A percentile compares a stretch with the other conserved stretches of the same genome.
Evolutionary conservation across 2,329 filamentous ascomycete genomes (phyloP).

Genomic region (Colletotrichum lentis): DNA sequence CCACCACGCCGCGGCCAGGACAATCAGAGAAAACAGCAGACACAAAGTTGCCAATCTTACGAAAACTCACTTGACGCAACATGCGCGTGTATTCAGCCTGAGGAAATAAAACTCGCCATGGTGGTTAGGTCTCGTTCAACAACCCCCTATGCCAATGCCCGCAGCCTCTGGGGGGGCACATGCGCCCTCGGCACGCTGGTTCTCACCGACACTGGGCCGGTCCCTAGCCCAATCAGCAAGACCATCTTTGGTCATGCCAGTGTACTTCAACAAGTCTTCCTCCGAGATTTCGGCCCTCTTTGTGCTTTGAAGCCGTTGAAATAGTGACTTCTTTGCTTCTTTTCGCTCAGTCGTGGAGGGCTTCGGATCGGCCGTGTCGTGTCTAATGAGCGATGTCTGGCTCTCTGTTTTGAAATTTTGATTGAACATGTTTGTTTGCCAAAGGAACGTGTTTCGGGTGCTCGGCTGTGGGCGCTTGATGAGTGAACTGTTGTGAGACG

Average conservation of each 20-base stretch:
- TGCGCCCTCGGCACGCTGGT: neutral
- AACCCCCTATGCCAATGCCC: neutral
- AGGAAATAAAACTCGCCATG: too few relatives aligned
- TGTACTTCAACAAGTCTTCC: slow-evolving; percentile 53
- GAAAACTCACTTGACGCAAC: too few relatives aligned
- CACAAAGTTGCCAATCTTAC: too few relatives aligned
- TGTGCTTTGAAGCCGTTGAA: slow-evolving; percentile 44
- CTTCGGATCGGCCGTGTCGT: neutral
- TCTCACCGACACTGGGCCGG: slow-evolving; percentile 49
- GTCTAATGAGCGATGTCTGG: slow-evolving; percentile 1
- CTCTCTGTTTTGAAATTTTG: neutral
- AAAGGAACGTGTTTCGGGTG: neutral
- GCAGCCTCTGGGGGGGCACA: neutral
- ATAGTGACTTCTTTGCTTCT: slow-evolving; percentile 44
- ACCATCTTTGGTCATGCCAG: slow-evolving; percentile 47
- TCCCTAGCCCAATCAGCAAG: slow-evolving; percentile 49
- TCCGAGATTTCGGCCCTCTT: slow-evolving; percentile 48
- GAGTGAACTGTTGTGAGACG: neutral
- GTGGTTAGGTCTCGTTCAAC: too few relatives aligned
- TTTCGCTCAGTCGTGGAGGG: neutral
- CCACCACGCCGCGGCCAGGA: too few relatives aligned
- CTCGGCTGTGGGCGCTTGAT: neutral
- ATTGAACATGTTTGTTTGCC: neutral
- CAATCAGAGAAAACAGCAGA: too few relatives aligned
- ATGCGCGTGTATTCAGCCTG: too few relatives aligned